These are phyloP conservation scores for Ensete glaucum DNA, from an alignment of 176 grass and related monocot genomes.

Conservation along the genomic window DNA sequence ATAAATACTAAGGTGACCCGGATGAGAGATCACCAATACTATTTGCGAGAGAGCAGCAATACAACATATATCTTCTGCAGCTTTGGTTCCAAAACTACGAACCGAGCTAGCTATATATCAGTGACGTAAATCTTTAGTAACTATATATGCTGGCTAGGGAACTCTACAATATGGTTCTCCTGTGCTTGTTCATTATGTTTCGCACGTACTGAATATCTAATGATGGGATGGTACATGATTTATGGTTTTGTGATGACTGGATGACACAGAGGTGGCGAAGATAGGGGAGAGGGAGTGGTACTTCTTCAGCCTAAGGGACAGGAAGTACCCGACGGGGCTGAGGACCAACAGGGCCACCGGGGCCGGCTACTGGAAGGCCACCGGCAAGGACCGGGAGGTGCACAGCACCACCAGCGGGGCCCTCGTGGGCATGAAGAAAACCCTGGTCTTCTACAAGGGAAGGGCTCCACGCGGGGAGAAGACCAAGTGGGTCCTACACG, in stretches of 20 bases:
- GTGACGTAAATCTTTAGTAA: too few relatives aligned
- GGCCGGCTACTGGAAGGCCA: constrained; percentile 98
- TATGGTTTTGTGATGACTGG: background rate
- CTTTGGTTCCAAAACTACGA: too few relatives aligned
- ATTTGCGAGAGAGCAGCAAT: too few relatives aligned
- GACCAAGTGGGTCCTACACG: constrained; percentile 95
- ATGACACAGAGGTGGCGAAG: constrained; percentile 37
- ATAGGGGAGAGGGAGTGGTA: constrained; percentile 99
- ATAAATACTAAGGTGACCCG: too few relatives aligned
- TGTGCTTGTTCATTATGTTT: background rate
- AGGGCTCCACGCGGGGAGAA: constrained; percentile 86
- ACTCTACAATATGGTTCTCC: too few relatives aligned
- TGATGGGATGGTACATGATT: background rate
- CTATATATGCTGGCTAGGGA: too few relatives aligned
- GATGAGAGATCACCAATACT: too few relatives aligned
- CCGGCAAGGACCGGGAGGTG: constrained; percentile 92
- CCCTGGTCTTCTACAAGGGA: constrained; percentile 93
- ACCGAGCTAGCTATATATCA: too few relatives aligned
- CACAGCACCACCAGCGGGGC: constrained; percentile 44
- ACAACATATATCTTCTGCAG: too few relatives aligned
- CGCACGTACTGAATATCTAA: background rate
- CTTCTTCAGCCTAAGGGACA: constrained; percentile 92
- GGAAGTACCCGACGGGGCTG: constrained; percentile 88
- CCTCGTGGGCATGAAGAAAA: constrained; percentile 94
- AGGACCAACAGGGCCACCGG: constrained; percentile 85